A percentile compares a stretch with the other conserved stretches of the same genome.
Evolutionary conservation across 2,329 filamentous ascomycete species (phyloP).

Genomic region (Xylaria sp.): DNA sequence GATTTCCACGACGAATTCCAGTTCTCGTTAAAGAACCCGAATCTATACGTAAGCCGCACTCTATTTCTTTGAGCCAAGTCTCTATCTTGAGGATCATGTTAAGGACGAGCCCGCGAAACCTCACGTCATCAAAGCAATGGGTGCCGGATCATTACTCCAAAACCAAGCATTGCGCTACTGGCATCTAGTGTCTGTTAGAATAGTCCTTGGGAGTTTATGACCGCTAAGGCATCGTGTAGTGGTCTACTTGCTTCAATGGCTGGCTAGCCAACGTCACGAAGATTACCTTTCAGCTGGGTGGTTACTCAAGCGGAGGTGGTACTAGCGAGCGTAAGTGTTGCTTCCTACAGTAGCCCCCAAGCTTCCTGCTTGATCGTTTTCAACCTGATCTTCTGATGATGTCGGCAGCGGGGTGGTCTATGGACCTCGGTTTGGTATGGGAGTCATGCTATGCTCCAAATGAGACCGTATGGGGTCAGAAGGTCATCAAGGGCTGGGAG

Average conservation of each 20-base stretch:
- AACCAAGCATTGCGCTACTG: background rate
- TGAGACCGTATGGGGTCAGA: slow-evolving; percentile 35
- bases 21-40: slow-evolving; percentile 33
- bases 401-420: slow-evolving; percentile 37
- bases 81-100: background rate
- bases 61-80: background rate
- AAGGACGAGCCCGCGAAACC: background rate
- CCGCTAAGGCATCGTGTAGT: slow-evolving; percentile 26
- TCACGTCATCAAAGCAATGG: background rate
- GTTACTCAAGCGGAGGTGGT: slow-evolving; percentile 25
- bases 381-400: background rate
- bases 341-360: background rate
- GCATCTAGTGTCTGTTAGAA: background rate
- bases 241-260: slow-evolving; percentile 38
- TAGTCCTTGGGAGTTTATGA: background rate
- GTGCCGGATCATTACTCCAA: background rate
- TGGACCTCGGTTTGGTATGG: slow-evolving; percentile 40
- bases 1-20: slow-evolving; percentile 33
- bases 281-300: slow-evolving; percentile 27
- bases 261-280: slow-evolving; percentile 36
- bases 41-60: slow-evolving; percentile 21
- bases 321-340: slow-evolving; percentile 33
- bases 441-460: slow-evolving; percentile 35
- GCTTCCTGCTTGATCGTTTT: background rate
- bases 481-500: slow-evolving; percentile 37